Evolutionary conservation across 108 stramenopile genomes (phyloP).

Genomic region (Cyclotella kingstonii): DNA sequence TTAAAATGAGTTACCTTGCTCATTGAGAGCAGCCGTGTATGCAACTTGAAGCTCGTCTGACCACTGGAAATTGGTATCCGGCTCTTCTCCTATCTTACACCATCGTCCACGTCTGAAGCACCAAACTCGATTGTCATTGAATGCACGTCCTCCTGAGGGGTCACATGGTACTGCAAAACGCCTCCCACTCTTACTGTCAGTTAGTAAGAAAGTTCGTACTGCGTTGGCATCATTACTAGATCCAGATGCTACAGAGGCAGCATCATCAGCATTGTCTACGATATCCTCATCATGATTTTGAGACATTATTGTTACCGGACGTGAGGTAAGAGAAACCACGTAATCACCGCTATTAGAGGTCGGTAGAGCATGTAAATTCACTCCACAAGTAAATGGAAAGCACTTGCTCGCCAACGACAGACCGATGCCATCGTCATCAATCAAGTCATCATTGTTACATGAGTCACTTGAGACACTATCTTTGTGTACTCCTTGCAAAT

Average conservation of each 20-base stretch:
- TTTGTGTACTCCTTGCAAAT: constrained; percentile 25
- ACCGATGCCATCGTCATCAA: constrained; percentile 39
- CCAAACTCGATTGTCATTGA: constrained; percentile 82
- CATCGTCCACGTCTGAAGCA: constrained; percentile 86
- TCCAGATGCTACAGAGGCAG: constrained; percentile 10
- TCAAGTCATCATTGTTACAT: constrained; percentile 31
- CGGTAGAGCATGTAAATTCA: constrained; percentile 37
- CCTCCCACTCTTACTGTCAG: constrained; percentile 73
- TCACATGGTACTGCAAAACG: constrained; percentile 82
- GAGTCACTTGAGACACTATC: constrained; percentile 31
- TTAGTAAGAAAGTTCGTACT: constrained; percentile 78
- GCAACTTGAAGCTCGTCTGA: constrained; percentile 75
- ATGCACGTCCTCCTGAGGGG: constrained; percentile 77
- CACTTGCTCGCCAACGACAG: constrained; percentile 38
- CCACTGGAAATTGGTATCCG: constrained; percentile 84
- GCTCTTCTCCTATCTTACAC: constrained; percentile 68
- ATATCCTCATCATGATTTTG: too few relatives aligned
- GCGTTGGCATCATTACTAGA: constrained; percentile 23
- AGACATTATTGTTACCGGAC: too few relatives aligned
- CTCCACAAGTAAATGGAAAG: constrained; percentile 42
- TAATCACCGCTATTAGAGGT: constrained; percentile 17
- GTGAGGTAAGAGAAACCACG: neutral
- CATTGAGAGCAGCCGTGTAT: constrained; percentile 60
- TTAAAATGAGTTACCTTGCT: constrained; percentile 18
- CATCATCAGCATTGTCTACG: constrained; percentile 51